Evolutionary conservation across 495 filamentous ascomycete genomes (phyloP).

Genomic region (Letharia lupina): DNA sequence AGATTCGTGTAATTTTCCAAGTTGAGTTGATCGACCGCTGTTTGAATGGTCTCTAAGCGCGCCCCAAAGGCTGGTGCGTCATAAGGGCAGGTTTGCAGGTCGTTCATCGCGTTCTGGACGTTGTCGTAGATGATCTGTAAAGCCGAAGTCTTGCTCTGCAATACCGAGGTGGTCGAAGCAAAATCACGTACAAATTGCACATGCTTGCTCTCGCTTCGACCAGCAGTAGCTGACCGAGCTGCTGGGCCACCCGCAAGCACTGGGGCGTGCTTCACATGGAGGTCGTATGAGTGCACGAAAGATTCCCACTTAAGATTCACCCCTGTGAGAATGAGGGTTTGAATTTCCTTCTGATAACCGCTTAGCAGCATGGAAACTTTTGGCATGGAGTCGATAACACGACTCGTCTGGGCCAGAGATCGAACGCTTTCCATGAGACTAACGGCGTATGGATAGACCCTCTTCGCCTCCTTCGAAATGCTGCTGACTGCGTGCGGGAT

Average conservation of each 20-base stretch:
- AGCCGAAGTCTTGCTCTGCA: conserved; percentile 76
- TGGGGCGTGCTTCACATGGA: conserved; percentile 67
- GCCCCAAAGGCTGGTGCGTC: conserved; percentile 64
- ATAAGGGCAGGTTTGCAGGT: conserved; percentile 82
- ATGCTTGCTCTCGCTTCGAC: conserved; percentile 76
- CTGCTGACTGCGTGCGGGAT: conserved; percentile 91
- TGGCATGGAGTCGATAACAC: conserved; percentile 70
- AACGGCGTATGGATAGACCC: conserved; percentile 94
- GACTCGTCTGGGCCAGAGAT: conserved; percentile 77
- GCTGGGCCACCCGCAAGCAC: conserved; percentile 34
- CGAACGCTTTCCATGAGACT: conserved; percentile 96
- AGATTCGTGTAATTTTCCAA: conserved; percentile 92
- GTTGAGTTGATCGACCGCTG: conserved; percentile 86
- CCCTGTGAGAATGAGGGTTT: conserved; percentile 72
- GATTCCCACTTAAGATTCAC: conserved; percentile 91
- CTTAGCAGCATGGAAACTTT: conserved; percentile 79
- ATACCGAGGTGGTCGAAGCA: conserved; percentile 66
- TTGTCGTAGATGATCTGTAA: conserved; percentile 71
- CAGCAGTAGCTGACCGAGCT: conserved; percentile 42
- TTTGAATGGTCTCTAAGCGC: conserved; percentile 77
- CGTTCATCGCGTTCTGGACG: conserved; percentile 70
- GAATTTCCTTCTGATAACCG: conserved; percentile 83
- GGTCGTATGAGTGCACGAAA: conserved; percentile 91
- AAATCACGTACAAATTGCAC: conserved; percentile 95
- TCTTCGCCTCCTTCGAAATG: conserved; percentile 91